A percentile compares a stretch with the other conserved stretches of the same genome.
phyloP scores from a whole-genome alignment of 2,329 filamentous ascomycete species.

The Sporothrix dimorphospora region DNA sequence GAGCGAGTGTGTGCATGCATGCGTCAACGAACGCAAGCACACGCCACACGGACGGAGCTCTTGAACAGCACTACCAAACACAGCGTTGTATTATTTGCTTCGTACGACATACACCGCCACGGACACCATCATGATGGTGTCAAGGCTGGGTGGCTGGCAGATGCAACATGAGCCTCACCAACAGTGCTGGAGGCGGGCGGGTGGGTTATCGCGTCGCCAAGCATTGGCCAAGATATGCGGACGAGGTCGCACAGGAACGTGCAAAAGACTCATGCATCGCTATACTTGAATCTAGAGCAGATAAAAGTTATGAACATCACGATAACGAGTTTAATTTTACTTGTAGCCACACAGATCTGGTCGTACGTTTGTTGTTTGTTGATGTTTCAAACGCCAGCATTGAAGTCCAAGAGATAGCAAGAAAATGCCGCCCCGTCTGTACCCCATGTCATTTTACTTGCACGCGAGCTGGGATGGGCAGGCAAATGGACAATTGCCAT shows the following conservation, averaged over 20 bases:
- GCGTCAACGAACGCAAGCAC: not conserved
- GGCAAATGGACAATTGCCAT: not conserved
- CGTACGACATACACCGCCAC: not conserved
- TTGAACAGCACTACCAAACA: not conserved
- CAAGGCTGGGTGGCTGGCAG: not conserved
- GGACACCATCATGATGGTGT: not conserved
- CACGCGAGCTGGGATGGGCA: not conserved
- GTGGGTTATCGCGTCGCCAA: not conserved
- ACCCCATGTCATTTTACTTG: not conserved
- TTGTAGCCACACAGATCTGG: not conserved
- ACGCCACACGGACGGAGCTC: not conserved
- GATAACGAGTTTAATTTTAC: not conserved
- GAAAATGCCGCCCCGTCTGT: not conserved
- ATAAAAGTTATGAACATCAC: not conserved
- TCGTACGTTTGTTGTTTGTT: not conserved
- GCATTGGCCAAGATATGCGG: slow-evolving; percentile 1
- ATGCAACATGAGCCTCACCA: not conserved
- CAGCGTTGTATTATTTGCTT: not conserved
- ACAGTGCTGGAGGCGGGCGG: not conserved
- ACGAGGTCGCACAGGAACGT: not conserved
- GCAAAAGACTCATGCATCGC: not conserved
- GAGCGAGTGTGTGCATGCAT: not conserved
- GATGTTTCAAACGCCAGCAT: not conserved
- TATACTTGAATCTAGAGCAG: not conserved
- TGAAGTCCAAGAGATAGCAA: not conserved